phyloP scores from a whole-genome alignment of 176 grass and related monocot species.

The Oryza meyeriana region DNA sequence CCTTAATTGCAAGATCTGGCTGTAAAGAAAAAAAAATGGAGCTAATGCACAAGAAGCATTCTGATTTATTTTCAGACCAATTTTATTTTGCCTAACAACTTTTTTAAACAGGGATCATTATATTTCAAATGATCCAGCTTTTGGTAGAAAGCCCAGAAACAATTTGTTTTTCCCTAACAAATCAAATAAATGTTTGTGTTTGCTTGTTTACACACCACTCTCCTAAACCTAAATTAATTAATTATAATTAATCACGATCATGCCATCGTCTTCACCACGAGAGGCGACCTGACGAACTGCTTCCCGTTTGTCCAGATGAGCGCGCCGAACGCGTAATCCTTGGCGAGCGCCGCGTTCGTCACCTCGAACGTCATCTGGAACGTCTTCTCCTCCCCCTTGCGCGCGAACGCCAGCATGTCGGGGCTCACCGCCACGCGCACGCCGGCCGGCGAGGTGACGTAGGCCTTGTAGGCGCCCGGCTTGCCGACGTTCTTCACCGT shows the following conservation, averaged over 20 bases:
- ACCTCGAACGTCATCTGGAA: conserved; percentile 45
- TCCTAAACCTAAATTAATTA: neutral
- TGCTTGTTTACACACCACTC: conserved; percentile 5
- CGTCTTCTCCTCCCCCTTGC: conserved; percentile 63
- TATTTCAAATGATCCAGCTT: too few relatives aligned
- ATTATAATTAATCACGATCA: neutral
- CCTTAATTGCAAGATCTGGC: too few relatives aligned
- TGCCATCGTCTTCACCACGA: conserved; percentile 32
- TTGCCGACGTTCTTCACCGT: conserved; percentile 64
- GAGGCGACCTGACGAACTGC: conserved; percentile 52
- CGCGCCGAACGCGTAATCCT: conserved; percentile 44
- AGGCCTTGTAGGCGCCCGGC: conserved; percentile 41
- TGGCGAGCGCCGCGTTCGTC: conserved; percentile 1
- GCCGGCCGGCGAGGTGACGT: conserved; percentile 38
- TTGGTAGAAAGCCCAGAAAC: too few relatives aligned
- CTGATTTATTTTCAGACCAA: too few relatives aligned
- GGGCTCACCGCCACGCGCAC: conserved; percentile 48
- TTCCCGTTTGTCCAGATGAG: conserved; percentile 63
- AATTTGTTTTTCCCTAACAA: neutral
- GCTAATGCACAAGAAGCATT: too few relatives aligned
- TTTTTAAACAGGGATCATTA: too few relatives aligned
- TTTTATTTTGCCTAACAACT: too few relatives aligned
- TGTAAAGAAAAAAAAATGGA: too few relatives aligned
- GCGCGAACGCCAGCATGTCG: conserved; percentile 6
- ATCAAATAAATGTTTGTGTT: neutral